Evolutionary conservation across 768 basidiomycete species (phyloP), one percentile per base, ranked within the genome.

Genomic region (Russula vinacea): DNA sequence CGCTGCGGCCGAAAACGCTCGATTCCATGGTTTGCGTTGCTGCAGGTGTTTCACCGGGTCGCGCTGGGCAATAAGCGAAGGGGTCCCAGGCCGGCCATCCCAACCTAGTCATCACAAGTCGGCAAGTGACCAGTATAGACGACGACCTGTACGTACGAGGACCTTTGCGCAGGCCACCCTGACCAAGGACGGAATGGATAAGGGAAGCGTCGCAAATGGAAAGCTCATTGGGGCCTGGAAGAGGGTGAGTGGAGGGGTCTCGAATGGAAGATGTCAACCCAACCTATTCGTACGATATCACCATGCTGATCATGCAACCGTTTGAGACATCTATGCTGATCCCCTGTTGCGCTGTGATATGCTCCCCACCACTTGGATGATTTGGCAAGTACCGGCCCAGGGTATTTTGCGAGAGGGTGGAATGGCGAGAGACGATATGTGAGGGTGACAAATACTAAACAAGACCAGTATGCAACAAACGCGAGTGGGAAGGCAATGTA

Each of bases 321-420:
- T 42, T 74, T 70, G 40, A 72, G 64, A 22, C 73, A 68, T 1
- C 68, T 40, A 60, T 78, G 72, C 13, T 69, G 69, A 55, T 78
- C 77, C 11, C 83, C 83, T 0, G 62, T 63, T 17, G 71, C 66
- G 19, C 76, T 75, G 9, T 78, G 60, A 60, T 73, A 73, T 2
- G 76, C 76, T 19, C 76, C 71, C 65, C 74, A 75, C 16, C 81
- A 69, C 60, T 80, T 79, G 10, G 79, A 76, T 26, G 81, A 35
- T 56, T 74, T 81, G 70, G 74, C 75, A 5, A 79, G 56, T 0
- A 78, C 11, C n/a, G 83, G 84, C 17, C 83, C 83, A 26, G 82
- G 82, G 67, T 79, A 83, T 51, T 73, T 69, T 17, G 80, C 78
- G 5, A 84, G 74, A 5, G 83, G 81, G 70, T 85, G 83, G 71